Evolutionary conservation across 768 basidiomycete genomes (phyloP).

Genomic region (Mycena rosella): DNA sequence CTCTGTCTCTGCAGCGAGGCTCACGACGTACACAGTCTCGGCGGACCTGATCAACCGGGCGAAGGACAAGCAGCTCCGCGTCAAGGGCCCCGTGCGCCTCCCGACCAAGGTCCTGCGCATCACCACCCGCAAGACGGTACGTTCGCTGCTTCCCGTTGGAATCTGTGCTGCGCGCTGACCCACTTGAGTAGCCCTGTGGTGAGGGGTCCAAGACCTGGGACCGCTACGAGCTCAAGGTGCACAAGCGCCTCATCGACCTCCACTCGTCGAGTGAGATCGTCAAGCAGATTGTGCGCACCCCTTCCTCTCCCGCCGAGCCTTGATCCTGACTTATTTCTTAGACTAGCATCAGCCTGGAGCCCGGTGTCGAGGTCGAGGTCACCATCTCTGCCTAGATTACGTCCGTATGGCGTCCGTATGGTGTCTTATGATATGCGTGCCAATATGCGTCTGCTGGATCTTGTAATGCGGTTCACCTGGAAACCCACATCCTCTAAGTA

Average conservation of each 20-base stretch:
- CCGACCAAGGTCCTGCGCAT: slow-evolving; percentile 99
- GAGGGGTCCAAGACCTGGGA: slow-evolving; percentile 99
- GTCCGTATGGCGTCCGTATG: slow-evolving; percentile 20
- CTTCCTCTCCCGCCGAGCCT: background rate
- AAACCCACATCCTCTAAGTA: too few relatives aligned
- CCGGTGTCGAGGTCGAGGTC: slow-evolving; percentile 99
- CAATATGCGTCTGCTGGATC: slow-evolving; percentile 19
- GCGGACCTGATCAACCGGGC: slow-evolving; percentile 97
- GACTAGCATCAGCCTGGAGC: slow-evolving; percentile 99
- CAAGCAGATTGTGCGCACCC: slow-evolving; percentile 95
- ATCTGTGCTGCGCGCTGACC: background rate
- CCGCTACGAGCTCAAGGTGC: slow-evolving; percentile 98
- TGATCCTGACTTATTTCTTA: slow-evolving; percentile 45
- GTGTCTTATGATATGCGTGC: slow-evolving; percentile 24
- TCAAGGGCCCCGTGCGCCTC: slow-evolving; percentile 98
- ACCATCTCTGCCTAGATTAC: slow-evolving; percentile 83
- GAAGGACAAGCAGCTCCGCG: slow-evolving; percentile 99
- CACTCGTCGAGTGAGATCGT: slow-evolving; percentile 99
- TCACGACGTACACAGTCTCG: slow-evolving; percentile 74
- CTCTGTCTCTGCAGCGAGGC: background rate
- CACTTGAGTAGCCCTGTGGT: slow-evolving; percentile 88
- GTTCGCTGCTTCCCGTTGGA: slow-evolving; percentile 46
- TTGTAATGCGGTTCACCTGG: too few relatives aligned
- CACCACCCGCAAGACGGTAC: slow-evolving; percentile 98
- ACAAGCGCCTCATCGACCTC: slow-evolving; percentile 99